A percentile compares a stretch with the other conserved stretches of the same genome.
These are phyloP conservation scores for Pleurotus ostreatus DNA, from an alignment of 768 basidiomycete species.

Conservation along the genomic window DNA sequence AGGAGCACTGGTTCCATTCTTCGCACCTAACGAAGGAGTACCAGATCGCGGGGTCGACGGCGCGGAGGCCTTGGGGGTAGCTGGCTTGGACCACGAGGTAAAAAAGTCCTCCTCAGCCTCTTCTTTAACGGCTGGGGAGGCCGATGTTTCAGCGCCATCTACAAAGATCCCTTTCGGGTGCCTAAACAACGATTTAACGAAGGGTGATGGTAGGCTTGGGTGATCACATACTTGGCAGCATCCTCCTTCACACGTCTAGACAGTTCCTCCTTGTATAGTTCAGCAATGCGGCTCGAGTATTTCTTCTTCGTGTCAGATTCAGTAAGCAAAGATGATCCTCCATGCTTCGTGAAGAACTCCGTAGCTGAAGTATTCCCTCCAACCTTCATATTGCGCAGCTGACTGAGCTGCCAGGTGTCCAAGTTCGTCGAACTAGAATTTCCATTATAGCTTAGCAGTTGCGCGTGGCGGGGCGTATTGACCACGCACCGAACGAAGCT, in stretches of 20 bases:
- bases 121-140: conserved; percentile 33
- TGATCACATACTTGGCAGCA: conserved; percentile 45
- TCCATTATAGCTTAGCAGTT: conserved; percentile 7
- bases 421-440: conserved; percentile 85
- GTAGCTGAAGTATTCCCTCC: conserved; percentile 86
- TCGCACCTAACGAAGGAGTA: conserved; percentile 58
- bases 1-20: conserved; percentile 27
- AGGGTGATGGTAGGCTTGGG: not conserved
- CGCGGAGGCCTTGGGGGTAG: conserved; percentile 49
- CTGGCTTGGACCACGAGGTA: conserved; percentile 91
- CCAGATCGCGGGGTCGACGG: conserved; percentile 46
- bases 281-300: conserved; percentile 80
- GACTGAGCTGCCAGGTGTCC: conserved; percentile 87
- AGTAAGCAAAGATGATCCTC: conserved; percentile 63
- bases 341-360: conserved; percentile 89
- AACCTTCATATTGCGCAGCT: conserved; percentile 94
- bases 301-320: conserved; percentile 85
- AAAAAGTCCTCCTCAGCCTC: conserved; percentile 90
- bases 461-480: not conserved
- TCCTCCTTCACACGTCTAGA: conserved; percentile 79
- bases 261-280: conserved; percentile 91
- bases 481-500: conserved; percentile 83
- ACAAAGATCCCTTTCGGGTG: conserved; percentile 74
- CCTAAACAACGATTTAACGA: conserved; percentile 31
- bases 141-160: conserved; percentile 65